Base-by-base conservation (phyloP, 73 alveolate genomes). In the Breviolum minutum region DNA sequence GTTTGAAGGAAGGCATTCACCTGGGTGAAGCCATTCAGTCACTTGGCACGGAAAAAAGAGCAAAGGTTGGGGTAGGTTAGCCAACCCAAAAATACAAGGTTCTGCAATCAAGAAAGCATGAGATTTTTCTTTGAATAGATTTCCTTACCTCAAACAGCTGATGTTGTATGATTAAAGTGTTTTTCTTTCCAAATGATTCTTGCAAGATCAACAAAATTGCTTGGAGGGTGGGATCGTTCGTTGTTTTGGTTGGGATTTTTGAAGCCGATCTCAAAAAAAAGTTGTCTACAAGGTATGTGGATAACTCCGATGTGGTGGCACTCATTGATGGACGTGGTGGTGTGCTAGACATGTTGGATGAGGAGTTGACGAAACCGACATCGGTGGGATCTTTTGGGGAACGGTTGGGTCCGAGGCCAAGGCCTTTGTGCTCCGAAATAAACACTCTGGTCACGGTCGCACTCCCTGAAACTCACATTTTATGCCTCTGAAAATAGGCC, bases 311-410 rank as follows among this genome's bases (percentile, higher is more conserved):
- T 63, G 85, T 79, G 60, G 97, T 92, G 66, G 76, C 71, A 6
- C 97, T 92, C 68, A 24, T 92, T 83, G 97, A 92, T 22, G 97
- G 97, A 14, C 74, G 79, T 10, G 74, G 97, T 26, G 97, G 97
- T 11, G 60, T 92, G 48, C 97, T 92, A n/a, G 97, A 92, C 80
- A 92, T 92, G 90, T 77, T 92, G 79, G 97, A 92, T 40, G 97
- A 92, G 89, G 97, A 26, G 83, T 73, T 68, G n/a, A 4, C 77
- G 77, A 14, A 68, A 22, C 54, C 54, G 54, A 40, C 5, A 40
- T 40, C 54, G 3, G 54, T 66, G 24, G 24, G 4, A 68, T 22
- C n/a, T n/a, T n/a, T n/a, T 1, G 24, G 77, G n/a, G 77, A 14
- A 68, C 2, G 77, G 77, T 14, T 68, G 77, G 6, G 74, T 66